Evolutionary conservation across 352 stramenopile species (phyloP), one percentile per base, ranked within the genome.

Genomic region (Phytophthora aleatoria): DNA sequence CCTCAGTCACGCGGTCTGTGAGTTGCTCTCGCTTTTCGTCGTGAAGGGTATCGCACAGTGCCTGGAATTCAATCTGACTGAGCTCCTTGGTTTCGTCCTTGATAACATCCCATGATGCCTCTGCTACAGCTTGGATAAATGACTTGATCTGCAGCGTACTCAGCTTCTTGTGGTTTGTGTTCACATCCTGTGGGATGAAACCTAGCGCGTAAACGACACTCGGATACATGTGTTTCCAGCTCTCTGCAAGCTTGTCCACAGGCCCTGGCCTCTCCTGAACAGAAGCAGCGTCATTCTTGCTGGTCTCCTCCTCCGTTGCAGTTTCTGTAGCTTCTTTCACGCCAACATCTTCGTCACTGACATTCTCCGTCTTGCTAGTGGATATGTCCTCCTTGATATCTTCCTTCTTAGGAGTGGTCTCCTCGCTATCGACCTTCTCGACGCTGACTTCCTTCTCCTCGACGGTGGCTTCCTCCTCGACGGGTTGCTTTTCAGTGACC

Each of bases 81-180:
- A 90, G 59, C 1, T 70, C 51, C 31, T 87, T 69, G 8, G 54
- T 50, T 56, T 85, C 67, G 31, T 64, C 12, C 16, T 73, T 70
- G 3, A 93, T 72, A 15, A 89, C 83, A 8, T 81, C 77, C 77
- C 77, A 91, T 10, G 79, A 79, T 33, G 79, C 84, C 47, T 95
- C 82, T 5, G 83, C 85, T 5, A 89, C 61, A 2, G 83, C 81
- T 56, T 95, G 83, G 44, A 92, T 92, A 28, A 94, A 87, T n/a
- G 87, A 89, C 66, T 94, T 95, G 58, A 92, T 79, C 54, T 95
- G 87, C 11, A 95, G 54, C 5, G 83, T 92, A 58, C 87, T 95
- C 30, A 92, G 65, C 52, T 89, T 91, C 52, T 87, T 84, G 50
- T 84, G 72, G 20, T 65, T 74, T 27, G 57, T 61, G 3, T 71